Conservation (phyloP, 2,329 filamentous ascomycete species). For the Seiridium unicorne region DNA sequence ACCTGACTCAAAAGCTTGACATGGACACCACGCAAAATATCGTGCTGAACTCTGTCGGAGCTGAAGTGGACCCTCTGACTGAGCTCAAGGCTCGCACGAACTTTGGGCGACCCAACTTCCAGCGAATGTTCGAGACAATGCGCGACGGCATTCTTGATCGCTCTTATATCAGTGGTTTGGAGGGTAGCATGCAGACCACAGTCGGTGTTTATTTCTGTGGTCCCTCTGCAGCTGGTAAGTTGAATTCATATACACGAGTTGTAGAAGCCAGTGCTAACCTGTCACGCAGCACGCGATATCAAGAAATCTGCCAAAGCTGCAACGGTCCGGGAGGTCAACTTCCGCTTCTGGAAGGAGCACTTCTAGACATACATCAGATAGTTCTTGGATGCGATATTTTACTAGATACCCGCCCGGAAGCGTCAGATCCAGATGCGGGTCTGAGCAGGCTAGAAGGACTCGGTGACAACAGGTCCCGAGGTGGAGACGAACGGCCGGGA, state of each 20-base stretch:
- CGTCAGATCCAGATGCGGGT: not conserved
- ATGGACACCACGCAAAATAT: conserved; percentile 94
- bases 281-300: conserved; percentile 73
- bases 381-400: conserved; percentile 1
- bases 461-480: too few species aligned
- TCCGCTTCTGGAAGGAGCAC: conserved; percentile 99
- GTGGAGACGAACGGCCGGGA: too few species aligned
- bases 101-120: conserved; percentile 91
- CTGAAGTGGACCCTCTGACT: conserved; percentile 84
- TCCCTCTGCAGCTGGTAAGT: conserved; percentile 67
- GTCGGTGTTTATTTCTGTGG: conserved; percentile 99
- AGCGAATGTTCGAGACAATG: conserved; percentile 77
- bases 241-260: not conserved
- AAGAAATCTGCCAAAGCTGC: conserved; percentile 74
- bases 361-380: conserved; percentile 44
- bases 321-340: conserved; percentile 76
- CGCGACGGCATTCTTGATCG: conserved; percentile 82
- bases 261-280: not conserved
- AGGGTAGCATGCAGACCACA: conserved; percentile 74
- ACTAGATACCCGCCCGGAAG: not conserved
- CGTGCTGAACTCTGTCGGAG: conserved; percentile 90
- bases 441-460: too few species aligned
- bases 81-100: conserved; percentile 89
- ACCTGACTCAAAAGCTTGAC: conserved; percentile 91
- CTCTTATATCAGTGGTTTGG: conserved; percentile 80